These are phyloP conservation scores for Digitaria exilis DNA, from an alignment of 202 grass and related monocot genomes.

Conservation along the genomic window DNA sequence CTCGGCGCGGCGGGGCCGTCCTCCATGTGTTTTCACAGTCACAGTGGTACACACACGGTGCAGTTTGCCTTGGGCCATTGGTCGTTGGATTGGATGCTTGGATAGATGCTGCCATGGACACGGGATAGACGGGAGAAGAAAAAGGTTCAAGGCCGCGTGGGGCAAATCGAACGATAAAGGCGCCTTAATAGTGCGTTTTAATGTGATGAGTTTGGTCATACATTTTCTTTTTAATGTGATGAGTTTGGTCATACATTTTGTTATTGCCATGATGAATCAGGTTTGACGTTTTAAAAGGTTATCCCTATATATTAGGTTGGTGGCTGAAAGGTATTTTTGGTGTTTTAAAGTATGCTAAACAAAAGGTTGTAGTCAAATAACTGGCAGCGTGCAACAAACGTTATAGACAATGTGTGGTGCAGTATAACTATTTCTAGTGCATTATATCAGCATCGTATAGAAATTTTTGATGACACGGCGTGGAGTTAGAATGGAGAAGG, in stretches of 20 bases:
- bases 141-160: neutral
- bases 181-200: too few relatives aligned
- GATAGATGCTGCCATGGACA: neutral
- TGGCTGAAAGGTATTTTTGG: neutral
- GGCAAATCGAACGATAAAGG: neutral
- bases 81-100: neutral
- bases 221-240: too few relatives aligned
- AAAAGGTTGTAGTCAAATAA: neutral
- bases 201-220: too few relatives aligned
- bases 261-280: neutral
- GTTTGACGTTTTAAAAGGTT: neutral
- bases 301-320: neutral
- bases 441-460: too few relatives aligned
- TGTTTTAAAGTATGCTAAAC: neutral
- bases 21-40: neutral
- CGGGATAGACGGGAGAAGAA: neutral
- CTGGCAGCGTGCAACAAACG: too few relatives aligned
- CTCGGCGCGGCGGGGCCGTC: neutral
- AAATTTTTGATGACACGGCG: too few relatives aligned
- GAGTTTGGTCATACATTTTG: too few relatives aligned
- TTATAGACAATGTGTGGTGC: too few relatives aligned
- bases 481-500: too few relatives aligned
- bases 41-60: too few relatives aligned
- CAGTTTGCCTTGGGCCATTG: neutral
- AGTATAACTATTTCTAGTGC: too few relatives aligned